A percentile compares a stretch with the other conserved stretches of the same genome.
These are phyloP conservation scores for Oenanthe sinensis DNA, from an alignment of 129 eudicot genomes.

Conservation along the genomic window DNA sequence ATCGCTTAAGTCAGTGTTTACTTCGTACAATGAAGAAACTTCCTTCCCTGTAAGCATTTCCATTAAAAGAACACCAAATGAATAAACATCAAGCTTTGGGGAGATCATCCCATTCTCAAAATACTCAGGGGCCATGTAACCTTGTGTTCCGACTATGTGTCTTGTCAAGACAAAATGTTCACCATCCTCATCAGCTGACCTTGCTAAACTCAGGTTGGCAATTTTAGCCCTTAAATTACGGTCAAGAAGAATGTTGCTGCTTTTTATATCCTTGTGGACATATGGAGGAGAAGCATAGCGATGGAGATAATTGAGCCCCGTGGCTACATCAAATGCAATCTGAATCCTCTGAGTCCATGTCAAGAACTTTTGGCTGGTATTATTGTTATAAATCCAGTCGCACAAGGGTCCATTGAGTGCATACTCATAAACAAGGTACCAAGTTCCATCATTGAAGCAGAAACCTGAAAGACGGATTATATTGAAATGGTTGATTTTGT, in stretches of 20 bases:
- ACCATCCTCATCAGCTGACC: conserved; percentile 37
- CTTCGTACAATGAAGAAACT: no score
- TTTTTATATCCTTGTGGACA: conserved; percentile 68
- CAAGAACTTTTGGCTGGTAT: conserved; percentile 24
- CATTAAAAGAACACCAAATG: no score
- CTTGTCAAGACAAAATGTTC: no score
- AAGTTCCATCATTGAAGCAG: conserved; percentile 55
- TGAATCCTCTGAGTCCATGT: conserved; percentile 73
- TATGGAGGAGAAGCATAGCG: conserved; percentile 67
- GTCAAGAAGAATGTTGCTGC: conserved; percentile 76
- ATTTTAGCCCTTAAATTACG: conserved; percentile 68
- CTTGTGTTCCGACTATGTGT: no score
- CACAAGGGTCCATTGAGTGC: conserved; percentile 68
- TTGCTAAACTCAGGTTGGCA: conserved; percentile 60
- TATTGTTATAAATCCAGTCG: conserved; percentile 46
- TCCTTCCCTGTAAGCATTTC: no score
- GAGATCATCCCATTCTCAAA: no score
- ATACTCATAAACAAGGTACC: conserved; percentile 88
- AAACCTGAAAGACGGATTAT: conserved; percentile 63
- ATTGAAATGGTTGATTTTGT: conserved; percentile 36
- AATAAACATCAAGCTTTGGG: no score
- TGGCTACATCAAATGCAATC: conserved; percentile 67
- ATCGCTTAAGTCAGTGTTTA: no score
- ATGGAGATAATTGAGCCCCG: conserved; percentile 69
- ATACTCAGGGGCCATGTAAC: no score